Evolutionary conservation across 164 flowering plant species (phyloP).

Genomic region (Santalum album): DNA sequence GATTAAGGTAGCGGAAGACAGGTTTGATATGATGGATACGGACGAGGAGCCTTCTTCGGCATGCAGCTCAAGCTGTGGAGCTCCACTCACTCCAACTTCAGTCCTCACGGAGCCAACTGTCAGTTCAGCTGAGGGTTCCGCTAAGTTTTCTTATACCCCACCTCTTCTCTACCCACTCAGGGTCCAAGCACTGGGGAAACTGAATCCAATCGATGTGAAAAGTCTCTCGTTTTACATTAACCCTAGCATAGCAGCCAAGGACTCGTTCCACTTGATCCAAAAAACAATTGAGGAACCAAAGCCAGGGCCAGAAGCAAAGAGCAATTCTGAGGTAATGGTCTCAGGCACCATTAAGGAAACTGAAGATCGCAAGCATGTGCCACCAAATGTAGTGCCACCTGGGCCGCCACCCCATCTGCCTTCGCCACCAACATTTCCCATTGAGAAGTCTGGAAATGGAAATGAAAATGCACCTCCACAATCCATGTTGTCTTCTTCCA

Average conservation of each 20-base stretch:
- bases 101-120: conserved; percentile 38
- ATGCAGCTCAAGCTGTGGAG: conserved; percentile 16
- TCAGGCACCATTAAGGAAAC: neutral
- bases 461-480: conserved; percentile 10
- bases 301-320: conserved; percentile 11
- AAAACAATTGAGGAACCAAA: conserved; percentile 9
- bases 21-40: conserved; percentile 52
- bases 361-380: conserved; percentile 3
- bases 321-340: neutral
- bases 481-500: conserved; percentile 9
- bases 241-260: conserved; percentile 22
- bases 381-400: conserved; percentile 10
- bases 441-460: no score
- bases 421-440: no score
- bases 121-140: conserved; percentile 10
- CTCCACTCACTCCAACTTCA: conserved; percentile 76
- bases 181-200: conserved; percentile 53
- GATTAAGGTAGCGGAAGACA: conserved; percentile 42
- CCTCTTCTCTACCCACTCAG: conserved; percentile 45
- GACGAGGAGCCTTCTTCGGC: conserved; percentile 21
- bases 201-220: conserved; percentile 58
- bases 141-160: conserved; percentile 26
- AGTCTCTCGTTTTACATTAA: conserved; percentile 45
- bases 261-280: neutral
- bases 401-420: conserved; percentile 9